Conservation (phyloP, 169 alveolate genomes). For the Plasmodium coatneyi region DNA sequence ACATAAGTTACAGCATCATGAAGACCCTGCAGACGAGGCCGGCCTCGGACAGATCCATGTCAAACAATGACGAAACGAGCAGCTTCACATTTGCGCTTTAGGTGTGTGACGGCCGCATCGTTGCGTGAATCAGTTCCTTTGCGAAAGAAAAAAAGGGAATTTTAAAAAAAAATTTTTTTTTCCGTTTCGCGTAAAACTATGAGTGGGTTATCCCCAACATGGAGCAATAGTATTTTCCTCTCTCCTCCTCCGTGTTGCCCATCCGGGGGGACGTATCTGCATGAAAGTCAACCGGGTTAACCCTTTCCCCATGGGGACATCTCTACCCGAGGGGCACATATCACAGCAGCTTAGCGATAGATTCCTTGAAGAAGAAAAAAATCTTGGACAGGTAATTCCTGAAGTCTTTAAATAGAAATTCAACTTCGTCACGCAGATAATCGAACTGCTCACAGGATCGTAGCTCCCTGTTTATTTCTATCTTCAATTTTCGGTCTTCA, state of each 20-base stretch:
- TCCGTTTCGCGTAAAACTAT: neutral
- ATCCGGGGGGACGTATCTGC: neutral
- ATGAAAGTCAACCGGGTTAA: neutral
- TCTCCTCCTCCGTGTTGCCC: neutral
- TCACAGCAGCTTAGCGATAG: neutral
- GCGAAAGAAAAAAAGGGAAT: neutral
- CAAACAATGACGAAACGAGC: slow-evolving; percentile 65
- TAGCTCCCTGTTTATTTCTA: slow-evolving; percentile 23
- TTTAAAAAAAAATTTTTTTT: neutral
- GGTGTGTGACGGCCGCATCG: neutral
- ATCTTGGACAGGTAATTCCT: slow-evolving; percentile 43
- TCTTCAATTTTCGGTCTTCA: slow-evolving; percentile 39
- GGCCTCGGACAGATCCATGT: slow-evolving; percentile 47
- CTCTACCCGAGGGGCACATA: neutral
- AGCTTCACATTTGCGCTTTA: slow-evolving; percentile 47
- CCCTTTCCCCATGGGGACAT: neutral
- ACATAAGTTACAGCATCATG: slow-evolving; percentile 64
- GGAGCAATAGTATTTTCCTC: neutral
- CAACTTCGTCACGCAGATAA: neutral
- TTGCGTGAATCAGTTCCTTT: neutral
- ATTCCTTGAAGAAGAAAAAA: slow-evolving; percentile 36
- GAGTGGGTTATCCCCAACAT: neutral
- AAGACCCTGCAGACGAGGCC: slow-evolving; percentile 37
- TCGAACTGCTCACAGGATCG: neutral
- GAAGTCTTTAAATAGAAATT: slow-evolving; percentile 40